These are phyloP conservation scores for Zymoseptoria brevis DNA, from an alignment of 2,329 filamentous ascomycete species.

Conservation along the genomic window DNA sequence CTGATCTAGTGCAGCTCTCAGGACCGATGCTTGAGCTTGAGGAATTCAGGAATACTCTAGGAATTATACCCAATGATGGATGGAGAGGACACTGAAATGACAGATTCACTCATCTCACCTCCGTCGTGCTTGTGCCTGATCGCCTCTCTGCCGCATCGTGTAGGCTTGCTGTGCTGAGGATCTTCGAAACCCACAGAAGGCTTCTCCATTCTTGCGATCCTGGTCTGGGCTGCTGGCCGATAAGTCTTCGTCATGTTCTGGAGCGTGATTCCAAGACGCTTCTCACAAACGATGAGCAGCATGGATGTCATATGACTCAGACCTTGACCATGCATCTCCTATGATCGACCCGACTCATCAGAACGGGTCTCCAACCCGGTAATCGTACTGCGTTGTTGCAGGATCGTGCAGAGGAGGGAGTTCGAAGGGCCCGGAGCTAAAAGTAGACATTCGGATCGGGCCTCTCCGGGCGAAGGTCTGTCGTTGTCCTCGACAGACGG, in stretches of 20 bases:
- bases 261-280: too few relatives aligned
- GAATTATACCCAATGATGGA: slow-evolving; percentile 2
- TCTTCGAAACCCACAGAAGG: too few relatives aligned
- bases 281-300: too few relatives aligned
- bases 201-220: too few relatives aligned
- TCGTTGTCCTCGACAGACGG: neutral
- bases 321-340: too few relatives aligned
- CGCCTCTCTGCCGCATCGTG: neutral
- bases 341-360: too few relatives aligned
- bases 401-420: neutral
- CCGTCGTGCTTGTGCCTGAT: neutral
- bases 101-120: neutral
- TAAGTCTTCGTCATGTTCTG: too few relatives aligned
- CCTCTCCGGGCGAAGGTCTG: neutral
- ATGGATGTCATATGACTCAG: too few relatives aligned
- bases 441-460: neutral
- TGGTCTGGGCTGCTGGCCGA: too few relatives aligned
- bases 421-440: neutral
- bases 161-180: too few relatives aligned
- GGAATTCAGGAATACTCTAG: neutral
- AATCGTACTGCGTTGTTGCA: neutral
- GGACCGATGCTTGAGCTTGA: neutral
- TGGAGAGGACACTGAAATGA: slow-evolving; percentile 5
- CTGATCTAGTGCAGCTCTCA: slow-evolving; percentile 31
- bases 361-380: too few relatives aligned